Evolutionary conservation across 1,139 yeast species (phyloP).

Genomic region (Pichia sp.): DNA sequence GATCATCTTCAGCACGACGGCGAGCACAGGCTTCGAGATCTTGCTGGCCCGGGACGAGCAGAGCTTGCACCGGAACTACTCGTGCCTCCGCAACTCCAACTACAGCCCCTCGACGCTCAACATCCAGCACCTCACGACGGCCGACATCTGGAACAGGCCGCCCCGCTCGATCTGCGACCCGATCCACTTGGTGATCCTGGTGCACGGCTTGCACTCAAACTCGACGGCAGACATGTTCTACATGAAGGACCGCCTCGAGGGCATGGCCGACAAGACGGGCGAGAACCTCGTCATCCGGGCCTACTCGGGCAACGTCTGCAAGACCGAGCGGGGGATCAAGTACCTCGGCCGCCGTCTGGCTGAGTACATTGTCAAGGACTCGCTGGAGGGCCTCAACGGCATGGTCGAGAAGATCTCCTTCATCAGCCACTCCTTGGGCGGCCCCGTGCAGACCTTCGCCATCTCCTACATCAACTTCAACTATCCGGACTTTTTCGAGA

Average conservation of each 20-base stretch:
- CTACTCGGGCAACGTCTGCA: slow-evolving; percentile 76
- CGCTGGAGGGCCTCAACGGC: slow-evolving; percentile 33
- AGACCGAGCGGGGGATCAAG: slow-evolving; percentile 87
- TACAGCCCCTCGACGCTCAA: slow-evolving; percentile 23
- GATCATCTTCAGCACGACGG: slow-evolving; percentile 66
- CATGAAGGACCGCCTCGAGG: slow-evolving; percentile 75
- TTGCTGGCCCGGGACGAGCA: slow-evolving; percentile 51
- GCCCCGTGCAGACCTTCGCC: slow-evolving; percentile 85
- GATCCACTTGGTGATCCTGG: slow-evolving; percentile 69
- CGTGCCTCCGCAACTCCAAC: slow-evolving; percentile 30
- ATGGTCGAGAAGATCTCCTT: slow-evolving; percentile 65
- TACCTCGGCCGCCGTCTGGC: slow-evolving; percentile 82
- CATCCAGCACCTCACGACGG: slow-evolving; percentile 56
- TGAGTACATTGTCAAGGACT: slow-evolving; percentile 62
- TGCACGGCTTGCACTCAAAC: slow-evolving; percentile 93
- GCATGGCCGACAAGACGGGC: slow-evolving; percentile 40
- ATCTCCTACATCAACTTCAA: slow-evolving; percentile 72
- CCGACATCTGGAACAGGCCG: slow-evolving; percentile 70
- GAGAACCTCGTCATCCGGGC: slow-evolving; percentile 76
- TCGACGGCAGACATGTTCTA: slow-evolving; percentile 85
- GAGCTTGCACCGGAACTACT: slow-evolving; percentile 38
- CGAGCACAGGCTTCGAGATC: slow-evolving; percentile 69
- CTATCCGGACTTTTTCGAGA: slow-evolving; percentile 63
- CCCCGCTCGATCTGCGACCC: slow-evolving; percentile 34
- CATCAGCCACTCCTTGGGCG: slow-evolving; percentile 91